These are phyloP conservation scores for Zanthoxylum bungeanum DNA, from an alignment of 345 rosid species.

Conservation along the genomic window DNA sequence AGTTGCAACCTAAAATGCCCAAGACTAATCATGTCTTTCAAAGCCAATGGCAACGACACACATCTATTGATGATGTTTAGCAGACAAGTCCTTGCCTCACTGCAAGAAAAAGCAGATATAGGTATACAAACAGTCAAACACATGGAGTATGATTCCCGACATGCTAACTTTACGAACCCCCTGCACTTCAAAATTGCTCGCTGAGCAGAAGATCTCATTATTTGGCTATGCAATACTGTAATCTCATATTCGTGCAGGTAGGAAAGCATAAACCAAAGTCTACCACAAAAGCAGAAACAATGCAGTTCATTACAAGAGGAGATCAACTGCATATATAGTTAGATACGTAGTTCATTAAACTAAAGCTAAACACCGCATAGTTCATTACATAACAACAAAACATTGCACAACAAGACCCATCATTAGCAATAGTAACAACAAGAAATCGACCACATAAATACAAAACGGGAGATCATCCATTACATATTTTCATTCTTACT, in stretches of 20 bases:
- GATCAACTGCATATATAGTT: background rate
- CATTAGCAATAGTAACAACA: constrained; percentile 12
- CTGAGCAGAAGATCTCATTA: background rate
- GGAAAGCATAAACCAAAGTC: background rate
- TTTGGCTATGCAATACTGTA: background rate
- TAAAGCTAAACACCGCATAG: background rate
- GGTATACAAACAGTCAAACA: background rate
- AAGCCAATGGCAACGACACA: too few species aligned
- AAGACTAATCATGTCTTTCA: background rate
- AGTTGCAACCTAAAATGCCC: background rate
- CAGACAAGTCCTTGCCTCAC: background rate
- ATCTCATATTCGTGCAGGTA: background rate
- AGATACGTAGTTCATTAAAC: background rate
- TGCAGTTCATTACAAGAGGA: background rate
- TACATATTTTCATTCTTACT: constrained; percentile 15
- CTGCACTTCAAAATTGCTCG: too few species aligned
- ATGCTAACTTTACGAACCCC: background rate
- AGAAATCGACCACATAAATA: background rate
- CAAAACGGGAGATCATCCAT: constrained; percentile 2
- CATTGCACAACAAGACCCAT: background rate
- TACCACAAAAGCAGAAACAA: background rate
- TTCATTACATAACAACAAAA: constrained; percentile 6
- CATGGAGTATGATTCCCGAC: background rate
- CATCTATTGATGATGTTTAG: background rate
- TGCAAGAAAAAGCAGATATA: background rate